Evolutionary conservation across 768 basidiomycete species (phyloP), one percentile per base, ranked within the genome.

Genomic region (Leccinum barrowsii): DNA sequence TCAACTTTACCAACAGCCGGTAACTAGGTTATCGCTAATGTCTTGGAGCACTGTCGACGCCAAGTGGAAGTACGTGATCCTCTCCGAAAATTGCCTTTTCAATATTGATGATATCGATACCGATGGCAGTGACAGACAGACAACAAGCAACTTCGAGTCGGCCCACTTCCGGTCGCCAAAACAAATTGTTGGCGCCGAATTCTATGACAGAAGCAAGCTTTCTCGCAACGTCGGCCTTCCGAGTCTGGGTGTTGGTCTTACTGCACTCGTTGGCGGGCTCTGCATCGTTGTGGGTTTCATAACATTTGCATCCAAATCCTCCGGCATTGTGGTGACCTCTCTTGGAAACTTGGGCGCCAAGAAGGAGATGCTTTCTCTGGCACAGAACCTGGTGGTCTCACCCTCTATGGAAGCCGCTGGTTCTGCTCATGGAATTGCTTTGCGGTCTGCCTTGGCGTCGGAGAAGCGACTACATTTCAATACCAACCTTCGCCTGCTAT

Each of bases 401-500:
- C 34, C 57, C 5, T 74, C 69, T 34, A 72, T 65, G 10, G 72
- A 73, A n/a, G 61, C 71, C 3, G 66, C 59, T 4, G 73, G 72
- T 4, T 64, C 63, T 12, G 63, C 63, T 10, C 72, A 73, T 15
- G 60, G 56, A 34, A 64, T 71, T 42, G 62, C 71, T 0, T 35
- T 72, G 59, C 66, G 72, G 19, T 64, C 68, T 12, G 63, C 65
- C 7, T 58, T 74, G 46, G 59, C 69, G 7, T 65, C 71, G 3
- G 54, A 73, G 22, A 53, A 6, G 15, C 64, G 57, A 15, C 60
- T 73, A 22, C 57, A 26, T 11, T 73, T 70, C 54, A 73, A 71
- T 35, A 67, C 69, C 26, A 72, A 72, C 54, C 65, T 73, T 26
- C 65, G 71, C 30, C 54, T 73, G 30, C 59, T 72, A 3, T 62